Conservation (phyloP, 768 basidiomycete genomes). For the Amanita inopinata region DNA sequence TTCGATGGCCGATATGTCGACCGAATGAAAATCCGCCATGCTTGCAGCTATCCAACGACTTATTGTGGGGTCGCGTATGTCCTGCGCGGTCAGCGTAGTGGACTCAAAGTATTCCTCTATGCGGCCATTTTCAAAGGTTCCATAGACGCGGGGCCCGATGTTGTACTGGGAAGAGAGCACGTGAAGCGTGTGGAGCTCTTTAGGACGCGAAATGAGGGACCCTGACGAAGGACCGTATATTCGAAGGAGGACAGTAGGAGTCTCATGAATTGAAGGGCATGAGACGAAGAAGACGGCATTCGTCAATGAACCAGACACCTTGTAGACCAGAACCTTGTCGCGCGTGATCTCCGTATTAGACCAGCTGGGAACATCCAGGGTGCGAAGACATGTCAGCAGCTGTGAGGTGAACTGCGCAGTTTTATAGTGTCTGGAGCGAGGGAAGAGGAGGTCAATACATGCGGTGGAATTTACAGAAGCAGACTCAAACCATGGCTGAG, state of each 20-base stretch:
- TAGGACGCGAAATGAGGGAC: constrained; percentile 77
- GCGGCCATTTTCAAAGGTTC: constrained; percentile 93
- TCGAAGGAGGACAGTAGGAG: constrained; percentile 72
- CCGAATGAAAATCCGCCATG: constrained; percentile 94
- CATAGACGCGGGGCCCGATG: constrained; percentile 87
- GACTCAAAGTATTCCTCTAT: constrained; percentile 95
- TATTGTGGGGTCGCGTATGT: constrained; percentile 66
- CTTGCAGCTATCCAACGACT: constrained; percentile 86
- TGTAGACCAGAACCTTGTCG: constrained; percentile 50
- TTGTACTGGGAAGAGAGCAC: constrained; percentile 79
- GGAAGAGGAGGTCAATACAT: constrained; percentile 12
- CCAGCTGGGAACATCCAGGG: constrained; percentile 56
- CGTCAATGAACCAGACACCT: constrained; percentile 86
- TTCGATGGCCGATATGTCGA: constrained; percentile 68
- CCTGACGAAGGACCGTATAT: constrained; percentile 88
- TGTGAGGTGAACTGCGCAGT: constrained; percentile 42
- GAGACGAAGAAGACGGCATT: constrained; percentile 98
- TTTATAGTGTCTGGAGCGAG: constrained; percentile 50
- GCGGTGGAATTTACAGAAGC: constrained; percentile 7
- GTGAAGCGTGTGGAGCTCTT: constrained; percentile 83
- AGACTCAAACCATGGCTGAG: constrained; percentile 22
- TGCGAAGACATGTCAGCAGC: constrained; percentile 44
- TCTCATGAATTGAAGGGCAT: constrained; percentile 38
- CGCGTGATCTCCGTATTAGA: constrained; percentile 32
- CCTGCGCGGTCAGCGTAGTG: constrained; percentile 62